These are phyloP conservation scores for Xylaria sp. DNA, from an alignment of 2,329 filamentous ascomycete genomes.

Conservation along the genomic window DNA sequence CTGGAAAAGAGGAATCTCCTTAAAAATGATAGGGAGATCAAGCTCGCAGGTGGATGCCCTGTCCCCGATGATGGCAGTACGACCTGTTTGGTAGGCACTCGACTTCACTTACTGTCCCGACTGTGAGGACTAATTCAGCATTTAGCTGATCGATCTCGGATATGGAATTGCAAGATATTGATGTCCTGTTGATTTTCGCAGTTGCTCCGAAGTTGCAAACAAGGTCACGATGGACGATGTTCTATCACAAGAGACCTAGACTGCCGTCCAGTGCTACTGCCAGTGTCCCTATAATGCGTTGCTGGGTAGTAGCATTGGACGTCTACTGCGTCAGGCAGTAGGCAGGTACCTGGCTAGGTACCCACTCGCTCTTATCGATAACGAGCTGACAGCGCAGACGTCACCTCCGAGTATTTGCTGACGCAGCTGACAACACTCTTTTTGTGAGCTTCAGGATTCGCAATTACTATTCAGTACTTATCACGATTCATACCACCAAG, in stretches of 20 bases:
- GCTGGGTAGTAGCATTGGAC: background rate
- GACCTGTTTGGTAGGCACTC: background rate
- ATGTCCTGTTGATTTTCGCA: background rate
- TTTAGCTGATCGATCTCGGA: background rate
- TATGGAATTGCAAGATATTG: background rate
- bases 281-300: too few species aligned
- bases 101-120: background rate
- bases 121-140: background rate
- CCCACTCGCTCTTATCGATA: conserved; percentile 19
- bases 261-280: too few species aligned
- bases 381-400: conserved; percentile 13
- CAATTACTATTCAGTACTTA: background rate
- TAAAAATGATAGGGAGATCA: background rate
- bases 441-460: conserved; percentile 1
- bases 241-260: too few species aligned
- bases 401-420: conserved; percentile 24
- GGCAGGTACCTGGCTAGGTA: background rate
- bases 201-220: too few species aligned
- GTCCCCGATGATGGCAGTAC: background rate
- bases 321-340: background rate
- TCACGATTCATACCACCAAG: background rate
- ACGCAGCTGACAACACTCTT: conserved; percentile 5
- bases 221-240: too few species aligned
- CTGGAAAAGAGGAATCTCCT: background rate
- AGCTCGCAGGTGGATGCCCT: background rate